A percentile compares a stretch with the other conserved stretches of the same genome.
phyloP scores from a whole-genome alignment of 2,329 filamentous ascomycete species.

The Venturia aucupariae region DNA sequence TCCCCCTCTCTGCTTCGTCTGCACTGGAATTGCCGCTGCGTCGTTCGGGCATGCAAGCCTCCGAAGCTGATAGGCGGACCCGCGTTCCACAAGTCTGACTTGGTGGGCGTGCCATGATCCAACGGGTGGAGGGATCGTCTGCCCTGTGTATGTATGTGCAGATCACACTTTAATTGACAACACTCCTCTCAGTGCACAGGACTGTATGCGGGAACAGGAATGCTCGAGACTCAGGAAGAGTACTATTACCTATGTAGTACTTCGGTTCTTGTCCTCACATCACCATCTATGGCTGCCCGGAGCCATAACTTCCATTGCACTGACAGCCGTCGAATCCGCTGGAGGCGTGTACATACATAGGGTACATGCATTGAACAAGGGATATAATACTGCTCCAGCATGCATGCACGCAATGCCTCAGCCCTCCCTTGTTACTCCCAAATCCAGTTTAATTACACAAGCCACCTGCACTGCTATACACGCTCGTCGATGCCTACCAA shows the following conservation, averaged over 20 bases:
- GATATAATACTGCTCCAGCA: no score
- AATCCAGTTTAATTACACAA: neutral
- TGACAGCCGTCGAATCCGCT: no score
- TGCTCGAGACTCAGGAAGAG: no score
- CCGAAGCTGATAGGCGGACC: neutral
- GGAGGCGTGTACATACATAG: no score
- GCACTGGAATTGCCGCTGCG: neutral
- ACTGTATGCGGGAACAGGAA: no score
- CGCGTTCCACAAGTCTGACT: neutral
- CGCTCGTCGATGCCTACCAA: neutral
- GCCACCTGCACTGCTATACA: neutral
- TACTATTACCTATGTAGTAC: no score
- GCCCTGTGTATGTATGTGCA: neutral
- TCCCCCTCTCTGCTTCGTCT: neutral
- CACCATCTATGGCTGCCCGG: no score
- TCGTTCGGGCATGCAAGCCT: neutral
- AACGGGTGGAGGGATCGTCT: neutral
- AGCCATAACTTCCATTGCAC: no score
- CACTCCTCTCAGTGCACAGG: no score
- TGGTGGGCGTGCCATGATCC: neutral
- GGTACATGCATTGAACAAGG: no score
- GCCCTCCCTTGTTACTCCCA: neutral
- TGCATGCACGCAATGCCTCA: neutral
- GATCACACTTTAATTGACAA: slow-evolving; percentile 7
- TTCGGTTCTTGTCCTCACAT: no score